These are phyloP conservation scores for Hibiscus syriacus DNA, from an alignment of 345 rosid genomes.

Conservation along the genomic window DNA sequence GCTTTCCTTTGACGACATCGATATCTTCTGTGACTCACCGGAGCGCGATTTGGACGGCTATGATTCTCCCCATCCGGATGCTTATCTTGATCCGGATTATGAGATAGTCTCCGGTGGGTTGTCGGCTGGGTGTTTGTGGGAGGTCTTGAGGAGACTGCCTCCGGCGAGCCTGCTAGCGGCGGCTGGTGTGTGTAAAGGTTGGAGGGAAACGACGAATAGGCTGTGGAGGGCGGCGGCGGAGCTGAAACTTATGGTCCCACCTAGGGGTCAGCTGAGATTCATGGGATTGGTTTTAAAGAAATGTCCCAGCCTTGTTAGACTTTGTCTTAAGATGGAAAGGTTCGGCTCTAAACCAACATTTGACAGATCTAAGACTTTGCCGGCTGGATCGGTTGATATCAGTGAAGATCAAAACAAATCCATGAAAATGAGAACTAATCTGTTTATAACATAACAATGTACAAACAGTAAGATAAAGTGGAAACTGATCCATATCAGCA, in stretches of 20 bases:
- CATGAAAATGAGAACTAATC: neutral
- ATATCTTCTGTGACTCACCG: constrained; percentile 33
- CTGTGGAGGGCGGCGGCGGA: constrained; percentile 89
- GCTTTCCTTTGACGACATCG: constrained; percentile 70
- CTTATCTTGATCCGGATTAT: constrained; percentile 35
- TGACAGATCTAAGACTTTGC: constrained; percentile 35
- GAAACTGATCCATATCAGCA: neutral
- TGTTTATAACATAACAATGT: neutral
- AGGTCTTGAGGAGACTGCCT: constrained; percentile 68
- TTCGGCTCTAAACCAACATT: constrained; percentile 27
- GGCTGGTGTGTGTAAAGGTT: constrained; percentile 76
- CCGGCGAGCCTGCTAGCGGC: constrained; percentile 68
- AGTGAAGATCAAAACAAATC: neutral
- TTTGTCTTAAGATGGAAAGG: constrained; percentile 79
- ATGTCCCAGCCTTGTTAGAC: constrained; percentile 64
- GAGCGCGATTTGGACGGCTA: constrained; percentile 27
- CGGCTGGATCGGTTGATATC: constrained; percentile 5
- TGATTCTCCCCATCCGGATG: constrained; percentile 22
- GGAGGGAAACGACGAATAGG: constrained; percentile 74
- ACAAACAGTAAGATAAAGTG: neutral
- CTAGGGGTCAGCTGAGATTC: constrained; percentile 55
- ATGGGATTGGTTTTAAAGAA: constrained; percentile 83
- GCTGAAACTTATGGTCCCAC: constrained; percentile 70
- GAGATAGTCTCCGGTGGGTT: constrained; percentile 38
- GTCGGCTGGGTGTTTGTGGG: constrained; percentile 61